Evolutionary conservation across 306 rosid species (phyloP), one percentile per base, ranked within the genome.

Genomic region (Quercus wislizeni): DNA sequence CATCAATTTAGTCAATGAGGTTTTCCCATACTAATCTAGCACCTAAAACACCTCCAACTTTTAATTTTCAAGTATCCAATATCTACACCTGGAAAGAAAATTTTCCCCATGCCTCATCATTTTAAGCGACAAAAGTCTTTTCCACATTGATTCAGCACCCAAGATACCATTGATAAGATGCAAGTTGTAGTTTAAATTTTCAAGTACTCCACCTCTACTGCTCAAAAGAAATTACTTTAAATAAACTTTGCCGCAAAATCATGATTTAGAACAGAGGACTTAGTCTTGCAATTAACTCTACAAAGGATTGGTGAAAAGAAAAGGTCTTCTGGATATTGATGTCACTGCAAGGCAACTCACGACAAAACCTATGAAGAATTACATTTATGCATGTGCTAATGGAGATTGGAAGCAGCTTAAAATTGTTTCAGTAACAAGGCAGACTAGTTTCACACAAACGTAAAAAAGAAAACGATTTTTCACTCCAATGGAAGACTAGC

Each of bases 401-500:
- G 11, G 70, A 64, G 46, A 64, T 18, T 28, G 33, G 21, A 63
- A 17, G n/a, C 51, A 67, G 25, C 51, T 67, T 33, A 19, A 7
- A n/a, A 67, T 67, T 67, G 28, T 10, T 67, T 13, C 4, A 67
- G 72, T 35, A 31, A 67, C 12, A 35, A 18, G n/a, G 51, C 17
- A 28, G 52, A 67, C 72, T 18, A 38, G 17, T 9, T 8, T 35
- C 72, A 35, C 52, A 35, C 25, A 4, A 33, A 52, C 7, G 1
- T 67, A 8, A 35, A 9, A 35, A 67, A 18, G 5, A 19, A 35
- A 4, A 18, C 0, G 2, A 67, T 52, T 54, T 46, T 17, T 55
- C 72, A 71, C 33, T 57, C 78, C 49, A 81, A 15, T 31, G 72
- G 20, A 41, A 35, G 57, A 80, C 55, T 25, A 71, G 52, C 55